Base-by-base conservation (phyloP, 257 asterid genomes). In the Gentiana dahurica region DNA sequence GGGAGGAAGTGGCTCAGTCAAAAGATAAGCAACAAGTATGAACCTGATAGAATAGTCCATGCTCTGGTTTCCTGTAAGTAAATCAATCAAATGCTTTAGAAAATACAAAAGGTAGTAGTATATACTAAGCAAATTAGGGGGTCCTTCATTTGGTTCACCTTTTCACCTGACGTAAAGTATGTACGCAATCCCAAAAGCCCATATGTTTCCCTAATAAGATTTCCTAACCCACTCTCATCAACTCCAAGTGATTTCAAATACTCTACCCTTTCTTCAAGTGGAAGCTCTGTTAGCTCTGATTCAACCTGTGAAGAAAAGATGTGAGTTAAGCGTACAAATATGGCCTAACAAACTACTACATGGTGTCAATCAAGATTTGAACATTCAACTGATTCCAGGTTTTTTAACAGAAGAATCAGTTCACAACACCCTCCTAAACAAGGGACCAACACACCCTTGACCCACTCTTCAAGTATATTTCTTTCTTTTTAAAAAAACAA, bases 91-190 rank as follows among this genome's bases (percentile, higher is more conserved):
- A 38, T 61, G 46, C 51, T 36, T 51, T 49, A 37, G 62, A 70
- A 36, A 36, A 58, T 2, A 53, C 47, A 63, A 59, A 36, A n/a
- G 44, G 34, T 2, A 55, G 53, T 47, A 34, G 15, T 6, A 52
- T 38, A 38, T 1, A 68, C 36, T 8, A 2, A 4, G 34, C 71
- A 55, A 49, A 44, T 37, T 33, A 34, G 45, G 61, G 57, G 39
- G 24, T 58, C 48, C 52, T 41, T 59, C 34, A 53, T 52, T 51
- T 37, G 39, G 41, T 54, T 58, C 63, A 91, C 98, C 98, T 91
- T 91, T 75, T 91, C 98, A 53, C 96, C 96, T 33, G 98, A 85
- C 41, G 98, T 91, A 81, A 91, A 91, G 78, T 91, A 91, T 36
- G 98, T 87, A 47, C 92, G 87, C 68, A 87, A 68, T 39, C 98